Evolutionary conservation across 805 yeast species (phyloP).

Genomic region (Naumovozyma castellii): DNA sequence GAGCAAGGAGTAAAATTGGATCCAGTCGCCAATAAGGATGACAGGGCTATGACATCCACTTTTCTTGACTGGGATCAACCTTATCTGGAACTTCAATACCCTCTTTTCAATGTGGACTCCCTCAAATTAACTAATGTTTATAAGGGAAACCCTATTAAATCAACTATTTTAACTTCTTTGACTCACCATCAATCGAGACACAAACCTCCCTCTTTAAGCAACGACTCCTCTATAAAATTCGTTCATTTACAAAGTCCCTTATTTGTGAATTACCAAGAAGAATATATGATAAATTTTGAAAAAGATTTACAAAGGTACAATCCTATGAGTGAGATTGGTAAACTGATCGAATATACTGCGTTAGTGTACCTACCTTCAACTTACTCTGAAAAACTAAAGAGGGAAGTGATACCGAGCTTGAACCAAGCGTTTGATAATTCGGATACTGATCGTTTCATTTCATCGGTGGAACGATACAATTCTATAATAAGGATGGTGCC

Average conservation of each 20-base stretch:
- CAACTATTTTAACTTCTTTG: constrained; percentile 8
- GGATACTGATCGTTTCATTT: constrained; percentile 26
- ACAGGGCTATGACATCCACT: too few species aligned
- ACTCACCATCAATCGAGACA: background rate
- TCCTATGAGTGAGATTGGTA: constrained; percentile 30
- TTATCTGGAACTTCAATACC: constrained; percentile 6
- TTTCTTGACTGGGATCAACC: constrained; percentile 11
- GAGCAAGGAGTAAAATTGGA: too few species aligned
- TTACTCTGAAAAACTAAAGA: constrained; percentile 6
- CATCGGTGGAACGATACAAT: constrained; percentile 38
- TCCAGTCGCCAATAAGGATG: too few species aligned
- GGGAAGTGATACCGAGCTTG: constrained; percentile 12
- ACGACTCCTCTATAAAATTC: constrained; percentile 6
- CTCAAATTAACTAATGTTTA: constrained; percentile 3
- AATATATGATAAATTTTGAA: constrained; percentile 18
- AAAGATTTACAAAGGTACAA: constrained; percentile 12
- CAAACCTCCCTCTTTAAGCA: too few species aligned
- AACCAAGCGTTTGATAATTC: constrained; percentile 19
- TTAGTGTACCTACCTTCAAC: constrained; percentile 18
- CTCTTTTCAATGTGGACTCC: constrained; percentile 15
- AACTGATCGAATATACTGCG: constrained; percentile 21
- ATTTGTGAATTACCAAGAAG: constrained; percentile 18
- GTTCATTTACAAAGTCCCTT: constrained; percentile 14
- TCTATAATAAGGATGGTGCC: constrained; percentile 31
- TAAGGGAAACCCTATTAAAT: constrained; percentile 6